Base-by-base conservation (phyloP, 306 rosid species). In the Biancaea sappan region DNA sequence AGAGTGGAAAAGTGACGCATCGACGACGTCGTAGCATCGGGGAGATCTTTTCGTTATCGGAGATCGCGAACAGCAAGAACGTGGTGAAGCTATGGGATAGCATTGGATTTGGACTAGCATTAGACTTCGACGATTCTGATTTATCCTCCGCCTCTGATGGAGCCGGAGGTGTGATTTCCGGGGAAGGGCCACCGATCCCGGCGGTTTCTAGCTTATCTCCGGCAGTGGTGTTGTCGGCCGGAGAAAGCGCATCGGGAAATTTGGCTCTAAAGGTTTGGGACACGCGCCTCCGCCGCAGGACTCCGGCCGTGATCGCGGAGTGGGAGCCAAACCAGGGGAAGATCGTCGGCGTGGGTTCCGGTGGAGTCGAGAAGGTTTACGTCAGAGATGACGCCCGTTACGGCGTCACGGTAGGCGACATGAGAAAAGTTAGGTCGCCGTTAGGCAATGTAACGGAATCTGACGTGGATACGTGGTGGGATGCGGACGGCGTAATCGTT, bases 71-170 rank as follows among this genome's bases (percentile, higher is more conserved):
- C 64, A 82, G 92, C 19, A 69, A 79, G 38, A 86, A 88, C 86
- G 99, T 94, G 43, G 99, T 94, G 16, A 88, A 92, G 69, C 80
- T 92, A 4, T 94, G 99, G 99, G 98, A 91, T 24, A 83, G 80
- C 79, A 69, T 88, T 10, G 91, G 88, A 3, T 82, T 91, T 3
- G 85, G 90, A 0, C 31, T 89, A n/a, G 91, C 86, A 0, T 62
- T 71, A 47, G 84, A 82, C 75, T 85, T 62, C 31, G 82, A 80
- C 8, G 86, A 70, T 48, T 69, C 37, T 71, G 87, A 83, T 2
- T 40, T 16, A 10, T 15, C 41, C 7, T 18, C 50, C 24, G 5
- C 7, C 16, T 31, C 66, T 8, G 2, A 41, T 10, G 14, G 41
- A 8, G n/a, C 60, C 43, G 0, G 8, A 53, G 34, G n/a, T 1